phyloP scores from a whole-genome alignment of 2,329 filamentous ascomycete species.

The Claviceps humidiphila region DNA sequence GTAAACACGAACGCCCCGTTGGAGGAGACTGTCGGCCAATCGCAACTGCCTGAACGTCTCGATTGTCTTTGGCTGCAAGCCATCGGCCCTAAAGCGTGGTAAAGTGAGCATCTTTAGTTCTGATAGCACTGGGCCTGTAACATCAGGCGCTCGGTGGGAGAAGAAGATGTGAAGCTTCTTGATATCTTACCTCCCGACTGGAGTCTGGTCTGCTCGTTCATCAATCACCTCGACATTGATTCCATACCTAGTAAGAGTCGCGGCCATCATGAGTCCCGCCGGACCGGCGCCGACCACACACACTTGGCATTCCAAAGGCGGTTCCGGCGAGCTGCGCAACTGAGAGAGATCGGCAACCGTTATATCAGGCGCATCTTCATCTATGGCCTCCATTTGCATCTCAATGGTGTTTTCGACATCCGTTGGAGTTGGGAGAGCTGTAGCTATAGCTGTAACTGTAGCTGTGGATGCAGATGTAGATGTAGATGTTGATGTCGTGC shows the following conservation, averaged over 20 bases:
- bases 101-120: constrained; percentile 2
- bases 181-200: constrained; percentile 38
- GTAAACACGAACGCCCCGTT: constrained; percentile 55
- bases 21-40: constrained; percentile 54
- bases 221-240: constrained; percentile 54
- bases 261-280: constrained; percentile 41
- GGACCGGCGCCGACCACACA: constrained; percentile 43
- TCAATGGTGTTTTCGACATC: constrained; percentile 7
- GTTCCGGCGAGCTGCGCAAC: constrained; percentile 33
- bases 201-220: constrained; percentile 53
- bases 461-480: neutral
- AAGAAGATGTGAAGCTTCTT: neutral
- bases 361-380: constrained; percentile 17
- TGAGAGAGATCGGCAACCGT: constrained; percentile 33
- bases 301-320: constrained; percentile 32
- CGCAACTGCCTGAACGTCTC: constrained; percentile 64
- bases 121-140: neutral
- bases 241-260: constrained; percentile 48
- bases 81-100: constrained; percentile 42
- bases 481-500: neutral
- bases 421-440: constrained; percentile 1
- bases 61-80: constrained; percentile 65
- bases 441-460: neutral
- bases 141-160: neutral
- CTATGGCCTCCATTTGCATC: constrained; percentile 10